A percentile compares a stretch with the other conserved stretches of the same genome.
These are phyloP conservation scores for Austroboletus eburneus DNA, from an alignment of 768 basidiomycete genomes.

Conservation along the genomic window DNA sequence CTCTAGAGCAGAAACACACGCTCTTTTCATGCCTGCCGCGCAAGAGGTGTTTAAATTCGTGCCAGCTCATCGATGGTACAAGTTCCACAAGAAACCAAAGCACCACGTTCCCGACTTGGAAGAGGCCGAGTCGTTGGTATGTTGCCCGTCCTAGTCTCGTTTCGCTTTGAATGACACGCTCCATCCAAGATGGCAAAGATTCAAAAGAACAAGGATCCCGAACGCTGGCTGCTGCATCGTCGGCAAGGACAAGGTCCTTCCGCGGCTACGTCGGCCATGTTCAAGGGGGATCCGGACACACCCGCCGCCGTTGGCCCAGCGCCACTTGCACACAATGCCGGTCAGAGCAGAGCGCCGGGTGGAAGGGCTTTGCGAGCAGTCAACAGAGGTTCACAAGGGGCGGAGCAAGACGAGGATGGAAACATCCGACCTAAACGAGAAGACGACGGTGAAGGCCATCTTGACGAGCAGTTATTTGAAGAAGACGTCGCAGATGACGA, in stretches of 20 bases:
- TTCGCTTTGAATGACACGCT: background rate
- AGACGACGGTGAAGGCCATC: slow-evolving; percentile 70
- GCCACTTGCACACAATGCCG: slow-evolving; percentile 44
- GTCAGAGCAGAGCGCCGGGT: slow-evolving; percentile 64
- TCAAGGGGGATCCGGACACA: slow-evolving; percentile 61
- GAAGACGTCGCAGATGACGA: slow-evolving; percentile 88
- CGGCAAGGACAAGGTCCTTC: slow-evolving; percentile 59
- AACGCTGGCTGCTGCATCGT: slow-evolving; percentile 63
- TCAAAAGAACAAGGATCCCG: slow-evolving; percentile 72
- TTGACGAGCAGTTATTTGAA: slow-evolving; percentile 80
- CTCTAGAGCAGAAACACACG: slow-evolving; percentile 64
- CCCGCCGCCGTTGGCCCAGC: slow-evolving; percentile 37
- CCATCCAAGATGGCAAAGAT: slow-evolving; percentile 34
- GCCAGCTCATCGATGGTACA: slow-evolving; percentile 86
- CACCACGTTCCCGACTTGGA: slow-evolving; percentile 65
- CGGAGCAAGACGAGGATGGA: slow-evolving; percentile 69
- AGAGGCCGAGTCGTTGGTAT: slow-evolving; percentile 66
- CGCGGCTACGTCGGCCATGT: slow-evolving; percentile 59
- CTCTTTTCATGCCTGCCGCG: slow-evolving; percentile 80
- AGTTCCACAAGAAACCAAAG: slow-evolving; percentile 82
- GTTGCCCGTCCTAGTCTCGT: slow-evolving; percentile 11
- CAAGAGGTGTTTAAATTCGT: slow-evolving; percentile 85
- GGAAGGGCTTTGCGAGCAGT: slow-evolving; percentile 64
- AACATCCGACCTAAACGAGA: slow-evolving; percentile 52
- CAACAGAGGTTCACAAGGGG: slow-evolving; percentile 56